Conservation (phyloP, 352 stramenopile genomes). For the Phytopythium mirpurense region DNA sequence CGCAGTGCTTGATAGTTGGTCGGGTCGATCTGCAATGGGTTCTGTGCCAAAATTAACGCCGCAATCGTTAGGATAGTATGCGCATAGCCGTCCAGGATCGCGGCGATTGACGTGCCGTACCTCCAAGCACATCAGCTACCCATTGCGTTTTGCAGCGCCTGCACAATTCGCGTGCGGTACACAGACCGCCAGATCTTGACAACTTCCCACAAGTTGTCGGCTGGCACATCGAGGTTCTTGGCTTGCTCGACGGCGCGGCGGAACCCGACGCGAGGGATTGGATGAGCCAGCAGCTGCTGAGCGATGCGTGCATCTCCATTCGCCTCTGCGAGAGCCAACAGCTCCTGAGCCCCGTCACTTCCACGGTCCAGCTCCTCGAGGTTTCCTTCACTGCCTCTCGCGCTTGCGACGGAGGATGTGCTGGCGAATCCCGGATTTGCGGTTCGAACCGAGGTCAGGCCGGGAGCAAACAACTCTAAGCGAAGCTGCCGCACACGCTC, state of each 20-base stretch:
- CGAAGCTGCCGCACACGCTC: slow-evolving; percentile 24
- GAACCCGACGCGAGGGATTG: slow-evolving; percentile 23
- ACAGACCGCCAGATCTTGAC: slow-evolving; percentile 58
- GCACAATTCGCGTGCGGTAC: slow-evolving; percentile 42
- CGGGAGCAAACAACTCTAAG: slow-evolving; percentile 37
- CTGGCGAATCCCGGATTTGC: background rate
- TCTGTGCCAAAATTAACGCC: too few relatives aligned
- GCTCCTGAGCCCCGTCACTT: slow-evolving; percentile 18
- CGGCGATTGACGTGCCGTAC: too few relatives aligned
- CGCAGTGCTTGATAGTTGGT: too few relatives aligned
- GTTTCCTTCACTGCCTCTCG: slow-evolving; percentile 5
- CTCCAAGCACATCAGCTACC: background rate
- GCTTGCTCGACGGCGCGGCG: slow-evolving; percentile 38
- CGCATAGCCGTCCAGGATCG: too few relatives aligned
- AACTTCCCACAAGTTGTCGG: slow-evolving; percentile 30
- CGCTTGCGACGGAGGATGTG: too few relatives aligned
- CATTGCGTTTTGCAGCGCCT: slow-evolving; percentile 16
- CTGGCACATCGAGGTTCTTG: slow-evolving; percentile 25
- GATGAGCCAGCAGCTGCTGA: slow-evolving; percentile 26
- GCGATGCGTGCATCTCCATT: slow-evolving; percentile 41
- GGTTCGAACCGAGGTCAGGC: slow-evolving; percentile 2
- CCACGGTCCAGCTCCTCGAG: background rate
- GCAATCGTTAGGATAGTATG: too few relatives aligned
- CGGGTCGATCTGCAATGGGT: too few relatives aligned
- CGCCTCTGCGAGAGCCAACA: slow-evolving; percentile 48